These are phyloP conservation scores for Clavariopsis aquatica DNA, from an alignment of 495 filamentous ascomycete genomes.

Conservation along the genomic window DNA sequence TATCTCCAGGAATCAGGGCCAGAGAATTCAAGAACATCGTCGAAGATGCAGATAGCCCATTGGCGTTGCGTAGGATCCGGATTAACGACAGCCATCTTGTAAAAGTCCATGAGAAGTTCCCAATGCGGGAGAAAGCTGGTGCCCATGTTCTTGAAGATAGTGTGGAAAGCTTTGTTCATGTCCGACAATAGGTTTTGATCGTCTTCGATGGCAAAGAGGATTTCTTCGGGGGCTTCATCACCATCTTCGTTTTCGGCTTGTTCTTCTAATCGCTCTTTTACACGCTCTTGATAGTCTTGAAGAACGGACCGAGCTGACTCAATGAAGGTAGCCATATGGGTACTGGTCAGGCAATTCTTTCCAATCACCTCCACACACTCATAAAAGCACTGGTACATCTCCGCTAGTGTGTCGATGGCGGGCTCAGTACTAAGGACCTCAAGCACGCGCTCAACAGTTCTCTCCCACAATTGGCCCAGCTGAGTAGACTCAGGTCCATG, in stretches of 20 bases:
- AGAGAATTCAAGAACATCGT: conserved; percentile 97
- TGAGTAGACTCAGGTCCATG: conserved; percentile 75
- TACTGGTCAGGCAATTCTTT: conserved; percentile 70
- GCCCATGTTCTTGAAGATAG: conserved; percentile 95
- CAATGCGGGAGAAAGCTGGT: conserved; percentile 79
- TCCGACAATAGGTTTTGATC: conserved; percentile 95
- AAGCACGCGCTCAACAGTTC: conserved; percentile 83
- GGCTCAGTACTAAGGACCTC: conserved; percentile 95
- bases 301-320: conserved; percentile 78
- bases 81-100: conserved; percentile 81
- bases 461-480: conserved; percentile 77
- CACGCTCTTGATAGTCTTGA: conserved; percentile 86
- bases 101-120: conserved; percentile 80
- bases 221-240: conserved; percentile 77
- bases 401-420: conserved; percentile 91
- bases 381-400: conserved; percentile 99
- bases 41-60: conserved; percentile 98
- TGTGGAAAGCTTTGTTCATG: conserved; percentile 99
- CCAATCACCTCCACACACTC: conserved; percentile 95
- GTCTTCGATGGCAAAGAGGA: conserved; percentile 89
- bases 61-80: conserved; percentile 89
- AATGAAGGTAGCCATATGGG: conserved; percentile 85
- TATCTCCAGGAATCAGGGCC: conserved; percentile 80
- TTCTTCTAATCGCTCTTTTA: conserved; percentile 76
- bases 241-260: conserved; percentile 67